A percentile compares a stretch with the other conserved stretches of the same genome.
phyloP scores from a whole-genome alignment of 2,329 filamentous ascomycete genomes.

The Xylariaceae sp. region DNA sequence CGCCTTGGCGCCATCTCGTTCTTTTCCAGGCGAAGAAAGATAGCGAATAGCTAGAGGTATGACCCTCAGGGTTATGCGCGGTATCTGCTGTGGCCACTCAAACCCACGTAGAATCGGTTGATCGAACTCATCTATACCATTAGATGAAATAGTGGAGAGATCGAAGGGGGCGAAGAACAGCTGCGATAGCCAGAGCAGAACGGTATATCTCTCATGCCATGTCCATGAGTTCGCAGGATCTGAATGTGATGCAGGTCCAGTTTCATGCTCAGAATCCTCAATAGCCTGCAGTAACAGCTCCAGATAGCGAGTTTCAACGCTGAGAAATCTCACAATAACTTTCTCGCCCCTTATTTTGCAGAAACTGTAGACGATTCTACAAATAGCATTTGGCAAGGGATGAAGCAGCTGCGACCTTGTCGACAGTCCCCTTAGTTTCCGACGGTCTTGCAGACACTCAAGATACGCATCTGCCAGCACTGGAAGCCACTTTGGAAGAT shows the following conservation, averaged over 20 bases:
- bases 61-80: slow-evolving; percentile 67
- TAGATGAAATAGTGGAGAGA: slow-evolving; percentile 75
- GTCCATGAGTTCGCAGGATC: slow-evolving; percentile 44
- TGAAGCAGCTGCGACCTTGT: slow-evolving; percentile 43
- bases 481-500: slow-evolving; percentile 73
- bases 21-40: slow-evolving; percentile 75
- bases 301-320: slow-evolving; percentile 82
- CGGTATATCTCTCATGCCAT: slow-evolving; percentile 89
- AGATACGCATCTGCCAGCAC: slow-evolving; percentile 74
- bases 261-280: slow-evolving; percentile 54
- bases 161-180: slow-evolving; percentile 86
- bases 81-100: slow-evolving; percentile 57
- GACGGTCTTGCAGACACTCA: slow-evolving; percentile 54
- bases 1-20: slow-evolving; percentile 81
- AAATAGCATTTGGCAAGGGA: slow-evolving; percentile 68
- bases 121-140: slow-evolving; percentile 46
- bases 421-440: slow-evolving; percentile 39
- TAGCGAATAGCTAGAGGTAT: slow-evolving; percentile 70
- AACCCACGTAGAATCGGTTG: slow-evolving; percentile 47
- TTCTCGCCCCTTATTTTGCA: slow-evolving; percentile 95
- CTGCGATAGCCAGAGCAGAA: slow-evolving; percentile 84
- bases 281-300: slow-evolving; percentile 76
- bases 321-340: slow-evolving; percentile 85
- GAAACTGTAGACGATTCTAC: slow-evolving; percentile 78
- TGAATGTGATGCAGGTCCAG: slow-evolving; percentile 5